Percentiles rank a stretch among this genome's conserved stretches.
phyloP scores from a whole-genome alignment of 2,329 filamentous ascomycete genomes.

The Pseudopyrenochaeta lycopersici region DNA sequence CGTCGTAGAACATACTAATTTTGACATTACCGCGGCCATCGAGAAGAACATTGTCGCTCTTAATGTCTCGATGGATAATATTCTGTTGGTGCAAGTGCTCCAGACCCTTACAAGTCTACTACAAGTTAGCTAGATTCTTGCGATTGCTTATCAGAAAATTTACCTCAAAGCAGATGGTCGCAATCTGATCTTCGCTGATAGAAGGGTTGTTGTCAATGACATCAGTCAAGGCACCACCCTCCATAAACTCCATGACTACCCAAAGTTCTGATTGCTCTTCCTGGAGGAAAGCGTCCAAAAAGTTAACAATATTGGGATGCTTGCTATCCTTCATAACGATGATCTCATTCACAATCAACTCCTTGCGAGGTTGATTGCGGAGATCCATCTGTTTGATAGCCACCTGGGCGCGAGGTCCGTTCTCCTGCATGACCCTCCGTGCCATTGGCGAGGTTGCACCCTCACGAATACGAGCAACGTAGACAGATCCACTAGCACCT shows the following conservation, averaged over 20 bases:
- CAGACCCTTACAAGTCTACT: slow-evolving; percentile 90
- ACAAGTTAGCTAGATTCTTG: slow-evolving; percentile 36
- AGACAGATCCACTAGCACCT: slow-evolving; percentile 96
- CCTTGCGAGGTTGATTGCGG: slow-evolving; percentile 94
- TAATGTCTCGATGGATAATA: slow-evolving; percentile 99
- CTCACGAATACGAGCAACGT: slow-evolving; percentile 95
- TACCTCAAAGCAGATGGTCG: slow-evolving; percentile 96
- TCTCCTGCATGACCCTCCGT: slow-evolving; percentile 77
- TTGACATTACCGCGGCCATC: slow-evolving; percentile 96
- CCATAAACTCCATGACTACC: slow-evolving; percentile 99
- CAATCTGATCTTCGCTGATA: slow-evolving; percentile 96
- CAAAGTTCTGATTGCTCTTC: slow-evolving; percentile 96
- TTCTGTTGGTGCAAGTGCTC: slow-evolving; percentile 94
- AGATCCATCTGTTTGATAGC: slow-evolving; percentile 99
- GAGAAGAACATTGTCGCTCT: slow-evolving; percentile 97
- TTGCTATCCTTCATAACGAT: slow-evolving; percentile 99
- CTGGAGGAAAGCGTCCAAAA: slow-evolving; percentile 93
- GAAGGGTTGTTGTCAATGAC: slow-evolving; percentile 97
- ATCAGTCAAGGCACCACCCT: slow-evolving; percentile 95
- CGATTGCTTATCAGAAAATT: slow-evolving; percentile 39
- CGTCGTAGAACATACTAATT: slow-evolving; percentile 74
- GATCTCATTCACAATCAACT: slow-evolving; percentile 98
- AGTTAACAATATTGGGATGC: slow-evolving; percentile 99
- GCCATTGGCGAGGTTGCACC: slow-evolving; percentile 83
- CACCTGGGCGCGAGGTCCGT: slow-evolving; percentile 85